phyloP scores from a whole-genome alignment of 371 early-diverging fungal genomes.

The Mucor lusitanicus region DNA sequence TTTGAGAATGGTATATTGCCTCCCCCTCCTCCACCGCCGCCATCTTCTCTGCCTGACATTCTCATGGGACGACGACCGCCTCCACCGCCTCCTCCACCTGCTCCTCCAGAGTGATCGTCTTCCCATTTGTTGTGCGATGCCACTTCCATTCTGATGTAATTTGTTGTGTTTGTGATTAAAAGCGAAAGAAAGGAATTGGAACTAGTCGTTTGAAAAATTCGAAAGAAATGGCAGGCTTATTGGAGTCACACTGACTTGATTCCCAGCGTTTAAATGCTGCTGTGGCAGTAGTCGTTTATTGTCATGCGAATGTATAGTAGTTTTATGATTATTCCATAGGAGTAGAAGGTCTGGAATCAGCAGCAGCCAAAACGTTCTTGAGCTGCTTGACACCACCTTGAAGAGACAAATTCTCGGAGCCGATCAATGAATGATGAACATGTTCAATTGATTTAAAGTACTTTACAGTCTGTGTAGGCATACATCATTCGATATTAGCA shows the following conservation, averaged over 20 bases:
- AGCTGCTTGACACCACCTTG: slow-evolving; percentile 56
- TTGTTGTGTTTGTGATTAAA: not conserved
- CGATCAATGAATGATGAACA: slow-evolving; percentile 82
- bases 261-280: not conserved
- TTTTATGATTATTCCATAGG: slow-evolving; percentile 14
- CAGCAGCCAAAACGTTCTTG: slow-evolving; percentile 1
- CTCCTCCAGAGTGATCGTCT: slow-evolving; percentile 5
- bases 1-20: slow-evolving; percentile 49
- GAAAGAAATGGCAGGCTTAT: not conserved
- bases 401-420: slow-evolving; percentile 77
- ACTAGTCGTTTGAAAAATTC: not conserved
- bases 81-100: not conserved
- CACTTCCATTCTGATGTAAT: slow-evolving; percentile 12
- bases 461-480: slow-evolving; percentile 73
- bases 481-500: not conserved
- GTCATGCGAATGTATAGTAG: not conserved
- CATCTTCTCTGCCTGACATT: slow-evolving; percentile 15
- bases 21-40: slow-evolving; percentile 9
- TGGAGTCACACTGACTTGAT: not conserved
- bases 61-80: slow-evolving; percentile 17
- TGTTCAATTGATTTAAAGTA: slow-evolving; percentile 91
- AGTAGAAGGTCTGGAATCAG: slow-evolving; percentile 3
- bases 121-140: slow-evolving; percentile 20
- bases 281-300: not conserved
- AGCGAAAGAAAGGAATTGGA: not conserved